Evolutionary conservation across 805 yeast genomes (phyloP).

Genomic region (Candida hispaniensis): DNA sequence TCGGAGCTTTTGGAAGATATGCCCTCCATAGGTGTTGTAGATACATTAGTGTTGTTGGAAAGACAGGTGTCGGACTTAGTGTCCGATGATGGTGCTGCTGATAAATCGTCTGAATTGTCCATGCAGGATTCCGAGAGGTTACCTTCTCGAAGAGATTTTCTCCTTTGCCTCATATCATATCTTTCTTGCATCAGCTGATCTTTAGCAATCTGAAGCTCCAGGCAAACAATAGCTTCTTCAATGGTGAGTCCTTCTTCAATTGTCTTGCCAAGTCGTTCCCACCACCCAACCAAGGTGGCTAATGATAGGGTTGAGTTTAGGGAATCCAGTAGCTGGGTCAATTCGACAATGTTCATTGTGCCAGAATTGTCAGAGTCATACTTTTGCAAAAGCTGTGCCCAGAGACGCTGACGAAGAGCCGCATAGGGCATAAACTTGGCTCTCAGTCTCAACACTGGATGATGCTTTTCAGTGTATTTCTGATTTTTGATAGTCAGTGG

Average conservation of each 20-base stretch:
- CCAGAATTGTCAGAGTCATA: constrained; percentile 38
- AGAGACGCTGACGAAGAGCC: constrained; percentile 52
- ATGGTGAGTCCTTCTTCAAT: constrained; percentile 38
- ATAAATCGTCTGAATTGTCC: too few species aligned
- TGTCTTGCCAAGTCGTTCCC: constrained; percentile 24
- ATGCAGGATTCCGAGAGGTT: too few species aligned
- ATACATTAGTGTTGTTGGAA: too few species aligned
- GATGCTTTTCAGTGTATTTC: constrained; percentile 30
- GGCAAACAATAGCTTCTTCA: constrained; percentile 44
- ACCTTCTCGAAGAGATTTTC: too few species aligned
- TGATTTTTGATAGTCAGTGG: constrained; percentile 30
- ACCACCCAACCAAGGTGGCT: constrained; percentile 27
- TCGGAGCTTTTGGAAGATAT: too few species aligned
- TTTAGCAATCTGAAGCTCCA: constrained; percentile 32
- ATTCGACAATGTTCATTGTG: constrained; percentile 45
- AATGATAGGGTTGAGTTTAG: constrained; percentile 42
- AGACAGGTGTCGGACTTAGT: too few species aligned
- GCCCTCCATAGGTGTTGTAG: too few species aligned
- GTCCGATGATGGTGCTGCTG: too few species aligned
- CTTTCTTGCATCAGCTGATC: constrained; percentile 19
- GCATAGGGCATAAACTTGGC: constrained; percentile 60
- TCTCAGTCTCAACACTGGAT: constrained; percentile 47
- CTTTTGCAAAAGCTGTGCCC: constrained; percentile 52
- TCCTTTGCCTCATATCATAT: constrained; percentile 2
- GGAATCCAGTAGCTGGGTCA: constrained; percentile 53